phyloP scores from a whole-genome alignment of 768 basidiomycete genomes.

The Leccinum truebloodii region DNA sequence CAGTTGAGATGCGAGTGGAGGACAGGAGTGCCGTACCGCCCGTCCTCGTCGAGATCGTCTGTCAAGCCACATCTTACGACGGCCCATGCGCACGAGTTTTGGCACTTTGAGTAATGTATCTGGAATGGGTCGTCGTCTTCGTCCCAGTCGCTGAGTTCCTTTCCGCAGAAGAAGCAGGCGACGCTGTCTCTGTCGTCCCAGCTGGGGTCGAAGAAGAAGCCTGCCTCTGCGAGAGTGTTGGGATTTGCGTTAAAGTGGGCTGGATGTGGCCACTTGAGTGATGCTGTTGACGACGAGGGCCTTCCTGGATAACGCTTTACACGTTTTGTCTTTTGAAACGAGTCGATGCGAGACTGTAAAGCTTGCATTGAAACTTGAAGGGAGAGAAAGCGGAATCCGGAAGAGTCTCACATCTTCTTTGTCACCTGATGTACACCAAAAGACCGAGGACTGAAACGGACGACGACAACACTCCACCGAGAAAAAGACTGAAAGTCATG shows the following conservation, averaged over 20 bases:
- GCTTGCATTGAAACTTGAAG: slow-evolving; percentile 45
- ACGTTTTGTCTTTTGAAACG: slow-evolving; percentile 65
- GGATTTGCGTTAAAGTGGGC: slow-evolving; percentile 66
- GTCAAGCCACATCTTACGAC: slow-evolving; percentile 69
- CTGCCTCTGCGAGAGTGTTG: slow-evolving; percentile 77
- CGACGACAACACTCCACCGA: not conserved
- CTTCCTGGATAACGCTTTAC: slow-evolving; percentile 53
- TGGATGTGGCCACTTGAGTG: slow-evolving; percentile 82
- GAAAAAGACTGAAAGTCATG: slow-evolving; percentile 33
- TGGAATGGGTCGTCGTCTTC: slow-evolving; percentile 81
- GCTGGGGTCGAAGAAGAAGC: slow-evolving; percentile 82
- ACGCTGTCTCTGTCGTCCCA: slow-evolving; percentile 72
- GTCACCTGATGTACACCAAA: slow-evolving; percentile 25
- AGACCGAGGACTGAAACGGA: slow-evolving; percentile 19
- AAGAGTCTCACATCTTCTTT: too few relatives aligned
- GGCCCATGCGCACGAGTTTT: slow-evolving; percentile 77
- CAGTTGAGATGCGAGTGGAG: not conserved
- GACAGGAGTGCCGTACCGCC: slow-evolving; percentile 44
- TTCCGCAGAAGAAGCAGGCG: slow-evolving; percentile 81
- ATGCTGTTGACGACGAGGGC: slow-evolving; percentile 42
- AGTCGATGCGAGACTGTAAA: slow-evolving; percentile 59
- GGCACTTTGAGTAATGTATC: slow-evolving; percentile 76
- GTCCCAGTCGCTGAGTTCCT: slow-evolving; percentile 85
- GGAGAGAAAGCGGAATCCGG: too few relatives aligned
- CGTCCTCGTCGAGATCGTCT: slow-evolving; percentile 55